A percentile compares a stretch with the other conserved stretches of the same genome.
Conservation (phyloP, 352 stramenopile species). For the Phytophthora macrochlamydospora region DNA sequence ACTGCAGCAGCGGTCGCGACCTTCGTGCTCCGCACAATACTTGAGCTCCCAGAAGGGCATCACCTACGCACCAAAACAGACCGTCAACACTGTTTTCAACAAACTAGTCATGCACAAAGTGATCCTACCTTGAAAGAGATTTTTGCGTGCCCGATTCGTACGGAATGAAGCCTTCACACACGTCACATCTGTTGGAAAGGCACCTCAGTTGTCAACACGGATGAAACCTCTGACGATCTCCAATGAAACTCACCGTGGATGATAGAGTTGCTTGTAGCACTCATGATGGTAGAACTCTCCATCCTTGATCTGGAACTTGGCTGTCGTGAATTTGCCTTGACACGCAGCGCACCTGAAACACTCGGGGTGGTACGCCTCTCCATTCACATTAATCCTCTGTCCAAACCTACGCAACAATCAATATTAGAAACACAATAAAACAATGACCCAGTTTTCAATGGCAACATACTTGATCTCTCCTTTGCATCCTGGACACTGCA, state of each 20-base stretch:
- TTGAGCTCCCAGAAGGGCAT: slow-evolving; percentile 72
- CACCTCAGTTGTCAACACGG: slow-evolving; percentile 5
- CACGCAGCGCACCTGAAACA: slow-evolving; percentile 60
- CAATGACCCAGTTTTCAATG: background rate
- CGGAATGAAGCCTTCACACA: slow-evolving; percentile 66
- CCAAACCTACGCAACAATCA: slow-evolving; percentile 27
- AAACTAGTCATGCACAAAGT: background rate
- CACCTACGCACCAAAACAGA: slow-evolving; percentile 26
- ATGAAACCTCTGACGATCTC: too few species aligned
- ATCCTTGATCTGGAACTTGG: slow-evolving; percentile 59
- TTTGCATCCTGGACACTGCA: slow-evolving; percentile 34
- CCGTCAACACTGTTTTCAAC: background rate
- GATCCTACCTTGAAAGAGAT: slow-evolving; percentile 58
- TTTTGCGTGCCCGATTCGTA: slow-evolving; percentile 45
- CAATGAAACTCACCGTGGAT: slow-evolving; percentile 43
- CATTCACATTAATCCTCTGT: slow-evolving; percentile 41
- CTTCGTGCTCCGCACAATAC: slow-evolving; percentile 68
- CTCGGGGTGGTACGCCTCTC: slow-evolving; percentile 47
- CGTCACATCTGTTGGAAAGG: slow-evolving; percentile 48
- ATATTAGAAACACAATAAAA: background rate
- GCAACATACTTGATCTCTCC: slow-evolving; percentile 31
- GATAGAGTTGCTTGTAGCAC: slow-evolving; percentile 71
- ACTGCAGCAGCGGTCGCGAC: slow-evolving; percentile 68
- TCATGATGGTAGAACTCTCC: slow-evolving; percentile 70
- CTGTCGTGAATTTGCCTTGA: slow-evolving; percentile 37